phyloP scores from a whole-genome alignment of 108 stramenopile genomes.

The Seminavis robusta region DNA sequence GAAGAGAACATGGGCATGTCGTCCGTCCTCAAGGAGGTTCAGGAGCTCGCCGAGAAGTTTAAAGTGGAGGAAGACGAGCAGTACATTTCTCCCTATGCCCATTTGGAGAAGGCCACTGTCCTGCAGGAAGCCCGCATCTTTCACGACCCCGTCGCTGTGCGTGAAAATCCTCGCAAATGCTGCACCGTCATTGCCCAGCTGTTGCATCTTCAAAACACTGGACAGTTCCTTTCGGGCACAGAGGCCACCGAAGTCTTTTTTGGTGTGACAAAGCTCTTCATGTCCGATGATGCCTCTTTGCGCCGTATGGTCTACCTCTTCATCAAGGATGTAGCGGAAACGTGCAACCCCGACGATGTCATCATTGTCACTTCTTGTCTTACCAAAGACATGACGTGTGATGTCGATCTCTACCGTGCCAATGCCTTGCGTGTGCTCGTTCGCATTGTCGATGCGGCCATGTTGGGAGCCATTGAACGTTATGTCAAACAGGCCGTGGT shows the following conservation, averaged over 20 bases:
- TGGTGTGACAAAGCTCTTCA: slow-evolving; percentile 99
- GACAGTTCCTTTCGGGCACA: slow-evolving; percentile 64
- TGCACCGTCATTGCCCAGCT: slow-evolving; percentile 98
- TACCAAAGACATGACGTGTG: slow-evolving; percentile 99
- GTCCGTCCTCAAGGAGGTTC: slow-evolving; percentile 74
- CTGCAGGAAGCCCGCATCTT: slow-evolving; percentile 97
- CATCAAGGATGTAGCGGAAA: slow-evolving; percentile 99
- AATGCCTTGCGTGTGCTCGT: slow-evolving; percentile 97
- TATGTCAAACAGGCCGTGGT: slow-evolving; percentile 99
- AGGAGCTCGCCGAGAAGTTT: slow-evolving; percentile 84
- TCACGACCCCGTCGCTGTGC: slow-evolving; percentile 93
- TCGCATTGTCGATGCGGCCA: slow-evolving; percentile 97
- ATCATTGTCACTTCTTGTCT: slow-evolving; percentile 98
- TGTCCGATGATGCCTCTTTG: slow-evolving; percentile 88
- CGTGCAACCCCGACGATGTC: slow-evolving; percentile 97
- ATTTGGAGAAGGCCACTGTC: slow-evolving; percentile 96
- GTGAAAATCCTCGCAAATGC: slow-evolving; percentile 94
- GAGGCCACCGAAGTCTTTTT: slow-evolving; percentile 98
- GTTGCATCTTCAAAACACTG: slow-evolving; percentile 84
- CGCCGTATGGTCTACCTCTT: slow-evolving; percentile 95
- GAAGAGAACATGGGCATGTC: slow-evolving; percentile 56
- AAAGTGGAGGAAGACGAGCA: slow-evolving; percentile 80
- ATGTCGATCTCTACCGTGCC: slow-evolving; percentile 96
- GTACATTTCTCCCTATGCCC: slow-evolving; percentile 90
- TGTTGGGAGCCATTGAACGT: slow-evolving; percentile 97